Conservation (phyloP, 140 eudicot species). For the Artemisia princeps region DNA sequence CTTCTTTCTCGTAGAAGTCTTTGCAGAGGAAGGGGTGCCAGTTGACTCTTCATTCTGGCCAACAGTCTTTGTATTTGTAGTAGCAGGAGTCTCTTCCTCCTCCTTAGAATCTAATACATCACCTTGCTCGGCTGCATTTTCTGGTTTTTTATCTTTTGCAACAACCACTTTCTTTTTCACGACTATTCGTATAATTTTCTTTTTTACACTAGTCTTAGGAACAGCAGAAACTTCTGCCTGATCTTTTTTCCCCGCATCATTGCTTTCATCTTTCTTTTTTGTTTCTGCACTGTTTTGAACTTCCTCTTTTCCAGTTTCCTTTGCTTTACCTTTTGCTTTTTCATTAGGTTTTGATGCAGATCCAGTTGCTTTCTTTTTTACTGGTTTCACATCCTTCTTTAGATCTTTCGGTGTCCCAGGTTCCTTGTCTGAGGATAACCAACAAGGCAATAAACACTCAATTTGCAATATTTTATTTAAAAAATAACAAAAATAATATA, state of each 20-base stretch:
- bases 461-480: not conserved
- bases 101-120: conserved; percentile 36
- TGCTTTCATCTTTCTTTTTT: conserved; percentile 37
- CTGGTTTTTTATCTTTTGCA: conserved; percentile 36
- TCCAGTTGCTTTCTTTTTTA: conserved; percentile 43
- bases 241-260: conserved; percentile 27
- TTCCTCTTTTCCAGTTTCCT: conserved; percentile 29
- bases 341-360: conserved; percentile 24
- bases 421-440: conserved; percentile 38
- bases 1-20: conserved; percentile 50
- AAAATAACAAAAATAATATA: not conserved
- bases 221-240: conserved; percentile 29
- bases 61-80: conserved; percentile 28
- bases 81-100: conserved; percentile 28
- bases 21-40: conserved; percentile 31
- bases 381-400: conserved; percentile 31
- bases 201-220: conserved; percentile 49
- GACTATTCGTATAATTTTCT: conserved; percentile 63
- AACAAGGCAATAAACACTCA: not conserved
- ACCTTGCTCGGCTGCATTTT: conserved; percentile 26
- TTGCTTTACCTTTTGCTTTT: conserved; percentile 39
- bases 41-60: conserved; percentile 40
- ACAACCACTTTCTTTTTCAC: conserved; percentile 60
- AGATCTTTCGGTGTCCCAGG: conserved; percentile 37
- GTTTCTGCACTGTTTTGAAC: conserved; percentile 17